A percentile compares a stretch with the other conserved stretches of the same genome.
Evolutionary conservation across 2,329 filamentous ascomycete genomes (phyloP).

Genomic region (Neobulgaria alba): DNA sequence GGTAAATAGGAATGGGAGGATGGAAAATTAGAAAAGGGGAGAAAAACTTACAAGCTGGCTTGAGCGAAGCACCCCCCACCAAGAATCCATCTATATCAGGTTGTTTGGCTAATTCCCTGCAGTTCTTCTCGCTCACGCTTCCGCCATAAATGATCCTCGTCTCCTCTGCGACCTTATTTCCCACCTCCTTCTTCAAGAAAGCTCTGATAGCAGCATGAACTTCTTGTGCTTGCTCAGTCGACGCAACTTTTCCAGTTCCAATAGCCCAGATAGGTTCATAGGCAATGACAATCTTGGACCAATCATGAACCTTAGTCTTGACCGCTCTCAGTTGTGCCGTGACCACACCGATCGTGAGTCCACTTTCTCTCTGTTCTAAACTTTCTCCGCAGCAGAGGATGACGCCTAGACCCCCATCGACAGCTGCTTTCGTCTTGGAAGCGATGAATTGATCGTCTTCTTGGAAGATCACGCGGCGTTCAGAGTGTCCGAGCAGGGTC

Average conservation of each 20-base stretch:
- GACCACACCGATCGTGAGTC: constrained; percentile 78
- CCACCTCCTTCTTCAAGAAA: constrained; percentile 76
- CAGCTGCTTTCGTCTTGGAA: constrained; percentile 86
- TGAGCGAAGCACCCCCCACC: constrained; percentile 91
- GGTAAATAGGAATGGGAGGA: not conserved
- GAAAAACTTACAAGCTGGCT: constrained; percentile 73
- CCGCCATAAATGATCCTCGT: constrained; percentile 95
- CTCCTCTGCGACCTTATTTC: constrained; percentile 67
- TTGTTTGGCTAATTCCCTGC: constrained; percentile 83
- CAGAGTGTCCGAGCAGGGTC: constrained; percentile 89
- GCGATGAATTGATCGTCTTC: constrained; percentile 83
- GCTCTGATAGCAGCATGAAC: constrained; percentile 85
- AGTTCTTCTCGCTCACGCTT: constrained; percentile 97
- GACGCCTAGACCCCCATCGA: constrained; percentile 78
- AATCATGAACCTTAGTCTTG: constrained; percentile 70
- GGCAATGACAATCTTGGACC: constrained; percentile 90
- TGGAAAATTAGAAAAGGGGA: not conserved
- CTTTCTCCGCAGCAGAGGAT: constrained; percentile 98
- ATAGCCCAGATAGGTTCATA: constrained; percentile 99
- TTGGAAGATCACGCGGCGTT: constrained; percentile 82
- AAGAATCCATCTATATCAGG: constrained; percentile 96
- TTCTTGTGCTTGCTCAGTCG: constrained; percentile 84
- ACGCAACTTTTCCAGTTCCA: constrained; percentile 89
- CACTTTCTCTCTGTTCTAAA: constrained; percentile 80
- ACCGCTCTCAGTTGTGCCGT: constrained; percentile 80